A percentile compares a stretch with the other conserved stretches of the same genome.
Evolutionary conservation across 345 rosid genomes (phyloP).

Genomic region (Melaleuca quinquenervia): DNA sequence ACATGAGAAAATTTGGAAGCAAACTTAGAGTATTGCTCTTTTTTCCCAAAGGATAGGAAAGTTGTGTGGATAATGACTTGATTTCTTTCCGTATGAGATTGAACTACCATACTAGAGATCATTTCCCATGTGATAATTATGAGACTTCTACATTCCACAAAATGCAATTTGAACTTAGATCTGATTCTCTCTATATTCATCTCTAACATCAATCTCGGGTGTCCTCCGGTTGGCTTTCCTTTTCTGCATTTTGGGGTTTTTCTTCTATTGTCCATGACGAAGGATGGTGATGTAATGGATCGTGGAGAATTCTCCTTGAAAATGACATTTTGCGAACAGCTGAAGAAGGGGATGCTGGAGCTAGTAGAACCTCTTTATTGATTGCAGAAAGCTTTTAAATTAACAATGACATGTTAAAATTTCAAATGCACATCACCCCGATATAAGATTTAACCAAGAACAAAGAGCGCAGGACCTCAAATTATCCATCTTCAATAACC

Average conservation of each 20-base stretch:
- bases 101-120: background rate
- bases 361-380: too few species aligned
- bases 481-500: background rate
- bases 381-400: background rate
- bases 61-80: background rate
- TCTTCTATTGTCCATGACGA: background rate
- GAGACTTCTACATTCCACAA: background rate
- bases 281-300: background rate
- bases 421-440: background rate
- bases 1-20: background rate
- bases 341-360: too few species aligned
- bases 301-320: background rate
- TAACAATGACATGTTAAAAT: background rate
- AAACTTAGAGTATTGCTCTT: background rate
- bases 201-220: background rate
- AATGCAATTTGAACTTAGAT: background rate
- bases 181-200: background rate
- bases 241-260: background rate
- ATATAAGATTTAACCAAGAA: background rate
- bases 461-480: background rate
- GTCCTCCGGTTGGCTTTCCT: background rate
- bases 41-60: background rate
- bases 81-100: background rate
- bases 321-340: background rate
- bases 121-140: background rate